phyloP scores from a whole-genome alignment of 2,329 filamentous ascomycete genomes.

The Colletotrichum spinosum region DNA sequence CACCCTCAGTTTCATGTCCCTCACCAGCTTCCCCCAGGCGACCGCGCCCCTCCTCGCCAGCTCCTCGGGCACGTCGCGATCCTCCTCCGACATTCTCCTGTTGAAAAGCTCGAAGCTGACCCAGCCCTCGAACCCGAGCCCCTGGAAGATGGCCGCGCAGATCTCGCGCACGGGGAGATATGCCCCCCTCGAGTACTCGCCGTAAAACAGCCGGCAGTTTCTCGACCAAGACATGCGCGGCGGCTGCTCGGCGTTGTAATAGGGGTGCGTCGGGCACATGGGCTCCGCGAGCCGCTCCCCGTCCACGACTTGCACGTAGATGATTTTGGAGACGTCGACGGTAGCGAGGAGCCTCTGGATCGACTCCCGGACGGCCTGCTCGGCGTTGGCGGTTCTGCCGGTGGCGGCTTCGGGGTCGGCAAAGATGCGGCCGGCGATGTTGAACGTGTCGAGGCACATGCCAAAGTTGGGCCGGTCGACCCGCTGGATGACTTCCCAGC shows the following conservation, averaged over 20 bases:
- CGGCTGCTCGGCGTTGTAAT: conserved; percentile 49
- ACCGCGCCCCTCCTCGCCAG: conserved; percentile 68
- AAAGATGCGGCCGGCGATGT: conserved; percentile 78
- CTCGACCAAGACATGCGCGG: conserved; percentile 81
- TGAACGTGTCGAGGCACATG: conserved; percentile 82
- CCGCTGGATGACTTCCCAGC: conserved; percentile 74
- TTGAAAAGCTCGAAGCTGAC: conserved; percentile 80
- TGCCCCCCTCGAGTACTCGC: conserved; percentile 69
- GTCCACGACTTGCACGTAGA: conserved; percentile 83
- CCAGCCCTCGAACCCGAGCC: conserved; percentile 76
- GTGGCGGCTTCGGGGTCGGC: conserved; percentile 68
- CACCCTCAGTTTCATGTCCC: conserved; percentile 48
- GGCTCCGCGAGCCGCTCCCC: conserved; percentile 72
- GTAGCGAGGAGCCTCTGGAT: conserved; percentile 64
- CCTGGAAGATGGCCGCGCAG: conserved; percentile 69
- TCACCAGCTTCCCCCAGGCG: conserved; percentile 61
- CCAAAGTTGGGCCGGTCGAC: conserved; percentile 80
- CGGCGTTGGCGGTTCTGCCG: conserved; percentile 66
- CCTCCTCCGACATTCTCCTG: conserved; percentile 64
- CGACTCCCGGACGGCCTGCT: conserved; percentile 65
- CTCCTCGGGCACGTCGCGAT: conserved; percentile 62
- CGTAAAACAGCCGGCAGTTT: conserved; percentile 72
- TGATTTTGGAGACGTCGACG: conserved; percentile 74
- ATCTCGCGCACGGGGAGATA: conserved; percentile 76
- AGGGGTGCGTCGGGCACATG: conserved; percentile 59